Evolutionary conservation across 495 filamentous ascomycete species (phyloP).

Genomic region (Hypoxylon fuscum): DNA sequence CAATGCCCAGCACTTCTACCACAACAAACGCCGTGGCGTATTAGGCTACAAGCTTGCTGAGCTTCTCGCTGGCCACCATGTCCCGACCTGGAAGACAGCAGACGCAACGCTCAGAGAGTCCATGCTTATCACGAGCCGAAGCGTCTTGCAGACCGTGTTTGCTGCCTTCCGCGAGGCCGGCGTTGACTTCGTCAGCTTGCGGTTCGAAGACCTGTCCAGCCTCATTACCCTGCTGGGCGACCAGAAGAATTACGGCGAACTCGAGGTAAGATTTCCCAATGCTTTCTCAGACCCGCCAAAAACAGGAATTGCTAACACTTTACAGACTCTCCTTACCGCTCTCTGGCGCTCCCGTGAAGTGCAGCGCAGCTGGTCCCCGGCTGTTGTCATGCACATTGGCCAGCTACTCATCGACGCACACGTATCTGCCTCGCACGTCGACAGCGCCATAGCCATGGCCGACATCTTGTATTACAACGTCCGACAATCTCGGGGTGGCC

Average conservation of each 20-base stretch:
- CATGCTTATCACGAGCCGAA: conserved; percentile 63
- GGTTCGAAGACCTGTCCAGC: conserved; percentile 61
- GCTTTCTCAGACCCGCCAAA: neutral
- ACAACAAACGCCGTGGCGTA: conserved; percentile 55
- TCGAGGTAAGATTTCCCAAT: conserved; percentile 57
- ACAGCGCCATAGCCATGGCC: conserved; percentile 62
- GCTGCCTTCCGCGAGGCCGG: conserved; percentile 48
- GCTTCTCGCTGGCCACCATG: conserved; percentile 60
- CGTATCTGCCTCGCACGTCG: conserved; percentile 54
- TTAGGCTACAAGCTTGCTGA: conserved; percentile 65
- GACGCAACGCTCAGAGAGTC: conserved; percentile 54
- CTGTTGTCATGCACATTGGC: conserved; percentile 64
- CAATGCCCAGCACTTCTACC: conserved; percentile 62
- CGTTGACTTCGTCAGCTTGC: conserved; percentile 62
- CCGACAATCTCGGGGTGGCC: conserved; percentile 64
- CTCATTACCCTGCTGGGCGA: conserved; percentile 65
- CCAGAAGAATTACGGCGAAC: conserved; percentile 66
- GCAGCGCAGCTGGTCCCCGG: conserved; percentile 64
- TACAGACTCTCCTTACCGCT: conserved; percentile 59
- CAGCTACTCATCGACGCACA: conserved; percentile 66
- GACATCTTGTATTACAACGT: conserved; percentile 72
- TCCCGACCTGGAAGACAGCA: conserved; percentile 45
- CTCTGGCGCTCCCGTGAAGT: conserved; percentile 70
- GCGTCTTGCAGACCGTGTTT: conserved; percentile 60
- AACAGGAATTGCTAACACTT: neutral